Conservation (phyloP, 2,329 filamentous ascomycete species). For the Rutstroemia sp. region DNA sequence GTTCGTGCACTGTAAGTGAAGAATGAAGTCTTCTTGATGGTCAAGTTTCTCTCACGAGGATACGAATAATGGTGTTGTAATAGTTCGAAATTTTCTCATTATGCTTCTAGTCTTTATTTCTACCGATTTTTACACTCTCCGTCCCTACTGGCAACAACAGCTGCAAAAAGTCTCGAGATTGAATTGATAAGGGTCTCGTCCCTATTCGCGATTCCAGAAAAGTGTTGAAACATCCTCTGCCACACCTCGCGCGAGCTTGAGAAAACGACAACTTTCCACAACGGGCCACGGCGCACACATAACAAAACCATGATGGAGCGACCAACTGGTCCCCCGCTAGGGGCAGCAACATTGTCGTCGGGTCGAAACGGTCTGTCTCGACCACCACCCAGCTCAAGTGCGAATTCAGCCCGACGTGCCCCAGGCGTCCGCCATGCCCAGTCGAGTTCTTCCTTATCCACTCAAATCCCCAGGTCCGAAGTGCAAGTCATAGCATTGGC, state of each 20-base stretch:
- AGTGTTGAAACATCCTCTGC: constrained; percentile 6
- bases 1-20: not conserved
- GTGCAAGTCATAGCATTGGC: constrained; percentile 59
- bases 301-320: constrained; percentile 25
- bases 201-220: constrained; percentile 8
- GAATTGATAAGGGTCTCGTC: constrained; percentile 7
- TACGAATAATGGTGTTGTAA: constrained; percentile 3
- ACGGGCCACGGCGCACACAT: constrained; percentile 3
- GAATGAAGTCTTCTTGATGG: not conserved
- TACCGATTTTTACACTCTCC: not conserved
- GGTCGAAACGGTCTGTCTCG: constrained; percentile 31
- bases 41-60: not conserved
- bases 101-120: constrained; percentile 1
- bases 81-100: constrained; percentile 1
- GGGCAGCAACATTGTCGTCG: constrained; percentile 30
- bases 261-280: constrained; percentile 1
- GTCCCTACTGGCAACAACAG: not conserved
- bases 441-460: constrained; percentile 37
- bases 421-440: constrained; percentile 38
- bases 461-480: constrained; percentile 47
- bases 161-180: constrained; percentile 1
- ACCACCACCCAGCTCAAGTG: constrained; percentile 40
- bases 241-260: not conserved
- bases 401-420: constrained; percentile 17
- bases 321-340: constrained; percentile 27